Conservation (phyloP, 192 early-diverging fungal genomes). For the Chytriomyces hyalinus region DNA sequence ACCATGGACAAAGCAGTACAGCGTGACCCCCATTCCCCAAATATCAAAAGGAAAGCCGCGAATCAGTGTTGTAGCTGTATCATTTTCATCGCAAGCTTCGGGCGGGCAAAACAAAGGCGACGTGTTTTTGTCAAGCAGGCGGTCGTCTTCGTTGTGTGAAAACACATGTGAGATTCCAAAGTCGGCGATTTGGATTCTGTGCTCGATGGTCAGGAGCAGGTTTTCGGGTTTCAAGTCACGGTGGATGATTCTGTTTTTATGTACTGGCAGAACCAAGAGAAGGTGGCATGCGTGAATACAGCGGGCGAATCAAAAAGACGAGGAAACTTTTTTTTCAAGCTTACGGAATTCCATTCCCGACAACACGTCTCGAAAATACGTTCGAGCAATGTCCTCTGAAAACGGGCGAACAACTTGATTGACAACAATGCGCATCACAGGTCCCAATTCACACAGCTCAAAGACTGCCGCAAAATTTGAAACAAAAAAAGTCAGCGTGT, state of each 20-base stretch:
- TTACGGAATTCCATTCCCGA: constrained; percentile 66
- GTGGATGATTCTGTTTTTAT: constrained; percentile 63
- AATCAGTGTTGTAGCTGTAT: constrained; percentile 31
- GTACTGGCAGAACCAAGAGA: constrained; percentile 44
- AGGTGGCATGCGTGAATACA: neutral
- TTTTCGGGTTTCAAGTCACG: constrained; percentile 69
- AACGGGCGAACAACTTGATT: constrained; percentile 51
- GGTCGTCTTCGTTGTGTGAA: constrained; percentile 51
- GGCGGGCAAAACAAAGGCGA: constrained; percentile 61
- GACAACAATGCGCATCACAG: constrained; percentile 57
- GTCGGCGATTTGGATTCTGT: constrained; percentile 60
- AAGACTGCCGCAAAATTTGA: constrained; percentile 49
- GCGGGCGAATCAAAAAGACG: neutral
- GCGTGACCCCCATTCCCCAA: constrained; percentile 65
- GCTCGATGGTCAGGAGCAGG: constrained; percentile 49
- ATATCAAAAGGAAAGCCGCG: constrained; percentile 59
- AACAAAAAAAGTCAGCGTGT: neutral
- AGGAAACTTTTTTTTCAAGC: constrained; percentile 34
- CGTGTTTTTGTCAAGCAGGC: constrained; percentile 55
- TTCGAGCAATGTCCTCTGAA: constrained; percentile 54
- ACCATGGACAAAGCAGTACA: constrained; percentile 65
- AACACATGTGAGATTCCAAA: constrained; percentile 70
- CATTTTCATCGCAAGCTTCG: constrained; percentile 54
- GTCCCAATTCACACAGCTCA: constrained; percentile 65
- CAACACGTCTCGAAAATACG: constrained; percentile 63